Base-by-base conservation (phyloP, 768 basidiomycete species). In the Leucosporidium scottii region DNA sequence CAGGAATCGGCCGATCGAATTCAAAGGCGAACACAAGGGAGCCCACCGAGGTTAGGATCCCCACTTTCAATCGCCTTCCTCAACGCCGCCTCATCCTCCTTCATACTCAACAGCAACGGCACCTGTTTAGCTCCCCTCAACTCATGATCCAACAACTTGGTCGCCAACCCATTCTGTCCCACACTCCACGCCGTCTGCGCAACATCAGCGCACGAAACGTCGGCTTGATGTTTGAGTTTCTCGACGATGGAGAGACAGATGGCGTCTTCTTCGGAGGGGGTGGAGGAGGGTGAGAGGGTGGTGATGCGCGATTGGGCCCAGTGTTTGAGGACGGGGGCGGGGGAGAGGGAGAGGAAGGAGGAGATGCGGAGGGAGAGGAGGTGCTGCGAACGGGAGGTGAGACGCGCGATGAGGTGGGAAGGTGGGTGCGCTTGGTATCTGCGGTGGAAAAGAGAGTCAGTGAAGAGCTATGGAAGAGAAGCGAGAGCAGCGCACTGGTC, bases 271-370 rank as follows among this genome's bases (percentile, higher is more conserved):
- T 80, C 80, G 23, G 70, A 71, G 18, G 85, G 79, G 18, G 86
- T 86, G 4, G 80, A 80, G 65, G 86, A 84, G 64, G 81, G 78
- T 6, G 85, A 78, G 65, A 99, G 96, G 63, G 81, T 79, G 7
- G 85, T 78, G 65, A 99, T 96, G 78, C 96, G 94, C 1, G 91
- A 88, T 67, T 86, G 87, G 1, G 96, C 96, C 96, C 96, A 99
- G 76, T 98, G 94, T 70, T 87, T 90, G 51, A 99, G 81, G 18
- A 98, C 92, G 0, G 85, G 83, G 70, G 93, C 89, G 1, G 92
- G 88, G 61, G 89, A 88, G 55, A 98, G 81, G 21, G 84, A 83
- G 36, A 98, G 83, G 79, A 86, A 92, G 1, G 85, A 82, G 3
- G 93, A 93, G 70, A 98, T 87, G 30, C 93, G 86, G 23, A 98